A percentile compares a stretch with the other conserved stretches of the same genome.
These are phyloP conservation scores for Petunia axillaris DNA, from an alignment of 257 asterid species.

Conservation along the genomic window DNA sequence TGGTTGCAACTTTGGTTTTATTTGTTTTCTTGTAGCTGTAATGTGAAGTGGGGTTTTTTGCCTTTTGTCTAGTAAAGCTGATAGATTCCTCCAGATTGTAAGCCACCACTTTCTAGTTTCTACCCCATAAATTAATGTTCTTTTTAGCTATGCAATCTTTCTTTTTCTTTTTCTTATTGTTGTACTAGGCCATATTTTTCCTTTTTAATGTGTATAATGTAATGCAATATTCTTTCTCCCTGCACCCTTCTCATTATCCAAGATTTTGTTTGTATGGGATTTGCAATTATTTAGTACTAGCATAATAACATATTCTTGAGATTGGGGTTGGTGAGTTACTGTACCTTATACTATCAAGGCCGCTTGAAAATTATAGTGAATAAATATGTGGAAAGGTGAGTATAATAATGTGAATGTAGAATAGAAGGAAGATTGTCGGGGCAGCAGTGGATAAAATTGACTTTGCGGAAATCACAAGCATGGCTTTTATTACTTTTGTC, in stretches of 20 bases:
- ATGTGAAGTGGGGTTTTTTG: conserved; percentile 34
- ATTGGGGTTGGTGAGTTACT: background rate
- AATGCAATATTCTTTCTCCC: conserved; percentile 19
- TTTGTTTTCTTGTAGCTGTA: conserved; percentile 38
- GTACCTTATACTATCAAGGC: background rate
- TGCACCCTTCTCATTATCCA: conserved; percentile 8
- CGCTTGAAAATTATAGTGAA: background rate
- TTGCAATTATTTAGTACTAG: background rate
- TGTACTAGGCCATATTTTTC: background rate
- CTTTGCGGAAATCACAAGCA: conserved; percentile 54
- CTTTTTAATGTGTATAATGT: conserved; percentile 31
- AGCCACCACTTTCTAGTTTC: conserved; percentile 17
- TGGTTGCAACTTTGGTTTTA: conserved; percentile 28
- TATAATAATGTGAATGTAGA: conserved; percentile 22
- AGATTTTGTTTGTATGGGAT: conserved; percentile 19
- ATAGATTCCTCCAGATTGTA: conserved; percentile 34
- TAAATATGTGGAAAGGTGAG: conserved; percentile 8
- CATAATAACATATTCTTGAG: background rate
- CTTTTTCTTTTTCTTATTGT: background rate
- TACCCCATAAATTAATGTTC: background rate
- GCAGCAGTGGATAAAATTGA: conserved; percentile 19
- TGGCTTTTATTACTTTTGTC: conserved; percentile 40
- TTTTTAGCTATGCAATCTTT: conserved; percentile 23
- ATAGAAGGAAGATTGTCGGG: background rate
- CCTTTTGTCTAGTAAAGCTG: conserved; percentile 28